phyloP scores from a whole-genome alignment of 2,329 filamentous ascomycete genomes.

The Scorias spongiosa region DNA sequence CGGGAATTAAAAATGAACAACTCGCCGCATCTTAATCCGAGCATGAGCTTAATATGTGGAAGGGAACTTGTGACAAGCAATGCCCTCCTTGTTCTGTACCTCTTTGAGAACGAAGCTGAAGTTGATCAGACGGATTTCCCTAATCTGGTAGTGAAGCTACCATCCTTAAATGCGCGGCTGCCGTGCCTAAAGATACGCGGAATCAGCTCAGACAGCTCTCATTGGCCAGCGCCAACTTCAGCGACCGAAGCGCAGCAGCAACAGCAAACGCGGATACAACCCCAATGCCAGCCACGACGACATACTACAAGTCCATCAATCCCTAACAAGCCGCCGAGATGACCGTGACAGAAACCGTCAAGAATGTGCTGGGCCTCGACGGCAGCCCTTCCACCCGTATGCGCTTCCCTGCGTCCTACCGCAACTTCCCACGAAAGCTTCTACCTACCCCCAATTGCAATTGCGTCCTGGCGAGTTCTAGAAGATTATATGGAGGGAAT shows the following conservation, averaged over 20 bases:
- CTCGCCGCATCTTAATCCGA: too few species aligned
- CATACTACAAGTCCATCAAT: not conserved
- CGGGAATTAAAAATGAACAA: too few species aligned
- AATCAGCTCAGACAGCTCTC: not conserved
- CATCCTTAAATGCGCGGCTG: too few species aligned
- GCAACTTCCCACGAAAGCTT: not conserved
- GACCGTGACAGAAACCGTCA: slow-evolving; percentile 25
- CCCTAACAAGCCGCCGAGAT: not conserved
- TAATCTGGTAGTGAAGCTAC: too few species aligned
- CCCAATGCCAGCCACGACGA: not conserved
- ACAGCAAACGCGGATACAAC: not conserved
- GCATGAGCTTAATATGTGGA: too few species aligned
- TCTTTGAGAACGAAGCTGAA: too few species aligned
- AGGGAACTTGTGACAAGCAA: too few species aligned
- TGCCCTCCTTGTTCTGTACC: too few species aligned
- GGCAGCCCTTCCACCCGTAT: slow-evolving; percentile 21
- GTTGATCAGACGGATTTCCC: too few species aligned
- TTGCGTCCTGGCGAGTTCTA: too few species aligned
- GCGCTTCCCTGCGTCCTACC: slow-evolving; percentile 2
- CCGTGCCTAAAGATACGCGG: too few species aligned
- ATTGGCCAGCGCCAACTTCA: not conserved
- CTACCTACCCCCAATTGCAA: not conserved
- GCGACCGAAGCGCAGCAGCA: not conserved
- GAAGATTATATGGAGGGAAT: not conserved
- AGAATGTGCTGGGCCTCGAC: slow-evolving; percentile 32